Evolutionary conservation across 495 filamentous ascomycete genomes (phyloP).

Genomic region (Staphylotrichum longicolle): DNA sequence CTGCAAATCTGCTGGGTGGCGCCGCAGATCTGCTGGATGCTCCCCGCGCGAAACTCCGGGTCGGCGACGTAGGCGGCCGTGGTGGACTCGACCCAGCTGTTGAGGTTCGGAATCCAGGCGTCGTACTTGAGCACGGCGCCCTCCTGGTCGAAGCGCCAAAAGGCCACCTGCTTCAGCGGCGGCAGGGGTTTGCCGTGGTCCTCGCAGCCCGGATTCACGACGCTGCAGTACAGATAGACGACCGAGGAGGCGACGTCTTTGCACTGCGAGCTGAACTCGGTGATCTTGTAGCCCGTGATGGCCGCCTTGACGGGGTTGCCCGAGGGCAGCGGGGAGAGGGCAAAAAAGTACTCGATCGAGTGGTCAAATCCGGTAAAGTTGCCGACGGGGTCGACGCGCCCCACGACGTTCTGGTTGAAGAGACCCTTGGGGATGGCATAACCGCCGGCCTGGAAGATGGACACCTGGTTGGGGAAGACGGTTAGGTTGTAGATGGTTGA

Average conservation of each 20-base stretch:
- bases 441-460: constrained; percentile 33
- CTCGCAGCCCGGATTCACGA: constrained; percentile 29
- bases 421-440: constrained; percentile 37
- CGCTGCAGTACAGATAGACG: constrained; percentile 38
- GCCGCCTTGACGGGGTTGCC: constrained; percentile 28
- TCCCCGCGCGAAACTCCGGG: constrained; percentile 25
- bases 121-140: constrained; percentile 40
- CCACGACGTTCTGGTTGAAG: constrained; percentile 37
- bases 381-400: constrained; percentile 39
- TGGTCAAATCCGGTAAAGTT: constrained; percentile 39
- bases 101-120: constrained; percentile 40
- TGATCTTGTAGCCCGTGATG: constrained; percentile 36
- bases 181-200: constrained; percentile 32
- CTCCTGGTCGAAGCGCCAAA: constrained; percentile 37
- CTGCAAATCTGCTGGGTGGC: constrained; percentile 34
- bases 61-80: constrained; percentile 25
- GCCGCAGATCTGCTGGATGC: constrained; percentile 34
- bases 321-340: constrained; percentile 36
- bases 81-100: constrained; percentile 31
- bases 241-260: constrained; percentile 35
- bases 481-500: constrained; percentile 42
- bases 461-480: constrained; percentile 42
- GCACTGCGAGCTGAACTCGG: constrained; percentile 38
- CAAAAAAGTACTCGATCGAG: constrained; percentile 44
- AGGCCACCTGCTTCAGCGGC: constrained; percentile 39